phyloP scores from a whole-genome alignment of 768 basidiomycete genomes.

The Leccinum ochraceum region DNA sequence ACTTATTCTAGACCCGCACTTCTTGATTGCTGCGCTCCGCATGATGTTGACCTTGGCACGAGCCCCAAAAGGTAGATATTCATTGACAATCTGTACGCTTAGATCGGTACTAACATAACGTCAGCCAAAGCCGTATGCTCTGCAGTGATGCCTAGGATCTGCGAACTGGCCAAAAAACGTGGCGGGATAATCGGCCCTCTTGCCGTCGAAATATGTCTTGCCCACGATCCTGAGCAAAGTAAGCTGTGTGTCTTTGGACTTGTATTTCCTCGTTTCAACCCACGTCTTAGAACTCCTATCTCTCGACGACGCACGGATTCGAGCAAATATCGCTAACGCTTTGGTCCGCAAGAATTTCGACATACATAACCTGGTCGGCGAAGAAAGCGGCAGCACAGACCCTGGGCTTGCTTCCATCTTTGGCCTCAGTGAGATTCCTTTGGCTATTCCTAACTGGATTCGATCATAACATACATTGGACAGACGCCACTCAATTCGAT shows the following conservation, averaged over 20 bases:
- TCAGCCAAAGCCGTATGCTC: slow-evolving; percentile 1
- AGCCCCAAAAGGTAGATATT: slow-evolving; percentile 13
- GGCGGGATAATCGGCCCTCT: slow-evolving; percentile 17
- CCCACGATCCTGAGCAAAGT: slow-evolving; percentile 11
- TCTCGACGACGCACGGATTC: slow-evolving; percentile 7
- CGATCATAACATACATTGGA: not conserved
- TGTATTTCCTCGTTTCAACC: not conserved
- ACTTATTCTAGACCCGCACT: slow-evolving; percentile 6
- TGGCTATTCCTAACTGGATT: not conserved
- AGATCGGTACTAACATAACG: not conserved
- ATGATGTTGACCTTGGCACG: slow-evolving; percentile 19
- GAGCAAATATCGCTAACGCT: slow-evolving; percentile 20
- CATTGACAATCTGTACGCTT: too few relatives aligned
- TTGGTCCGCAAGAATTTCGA: slow-evolving; percentile 10
- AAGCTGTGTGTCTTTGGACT: not conserved
- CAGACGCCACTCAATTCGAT: slow-evolving; percentile 8
- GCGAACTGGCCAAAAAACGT: slow-evolving; percentile 12
- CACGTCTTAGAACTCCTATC: slow-evolving; percentile 10
- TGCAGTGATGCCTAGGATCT: slow-evolving; percentile 15
- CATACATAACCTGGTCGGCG: not conserved
- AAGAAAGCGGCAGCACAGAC: not conserved
- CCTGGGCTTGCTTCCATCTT: slow-evolving; percentile 6
- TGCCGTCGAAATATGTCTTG: slow-evolving; percentile 21
- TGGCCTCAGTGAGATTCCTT: slow-evolving; percentile 17
- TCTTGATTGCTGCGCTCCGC: slow-evolving; percentile 18